Evolutionary conservation across 805 yeast genomes (phyloP).

Genomic region (Starmerella bombi): DNA sequence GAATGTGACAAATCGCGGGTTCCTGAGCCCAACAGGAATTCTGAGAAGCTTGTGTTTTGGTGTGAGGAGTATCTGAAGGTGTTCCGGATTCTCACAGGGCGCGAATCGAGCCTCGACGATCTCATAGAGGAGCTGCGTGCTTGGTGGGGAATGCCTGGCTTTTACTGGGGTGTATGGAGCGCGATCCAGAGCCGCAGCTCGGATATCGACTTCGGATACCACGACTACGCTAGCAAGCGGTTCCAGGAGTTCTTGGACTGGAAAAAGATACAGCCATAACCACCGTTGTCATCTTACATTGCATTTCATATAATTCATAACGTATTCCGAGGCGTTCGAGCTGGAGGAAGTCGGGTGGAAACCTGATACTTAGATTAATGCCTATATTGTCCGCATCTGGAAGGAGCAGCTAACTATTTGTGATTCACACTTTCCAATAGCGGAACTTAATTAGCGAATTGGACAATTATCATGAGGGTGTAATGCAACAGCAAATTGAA

Average conservation of each 20-base stretch:
- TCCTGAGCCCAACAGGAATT: constrained; percentile 37
- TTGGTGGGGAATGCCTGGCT: constrained; percentile 70
- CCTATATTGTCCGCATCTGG: too few relatives aligned
- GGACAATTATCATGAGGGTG: too few relatives aligned
- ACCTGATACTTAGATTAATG: too few relatives aligned
- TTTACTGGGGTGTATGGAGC: constrained; percentile 79
- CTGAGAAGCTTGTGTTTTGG: constrained; percentile 43
- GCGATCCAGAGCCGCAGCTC: constrained; percentile 59
- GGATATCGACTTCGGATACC: constrained; percentile 59
- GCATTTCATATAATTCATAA: too few relatives aligned
- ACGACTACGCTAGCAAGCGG: constrained; percentile 44
- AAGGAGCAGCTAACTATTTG: too few relatives aligned
- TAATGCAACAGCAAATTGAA: too few relatives aligned
- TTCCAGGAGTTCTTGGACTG: constrained; percentile 58
- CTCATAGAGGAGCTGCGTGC: constrained; percentile 44
- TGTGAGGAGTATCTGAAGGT: constrained; percentile 41
- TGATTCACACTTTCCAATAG: too few relatives aligned
- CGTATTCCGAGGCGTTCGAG: too few relatives aligned
- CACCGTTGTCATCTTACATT: too few relatives aligned
- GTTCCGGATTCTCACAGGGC: constrained; percentile 12
- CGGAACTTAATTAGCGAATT: too few relatives aligned
- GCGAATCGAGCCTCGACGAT: constrained; percentile 28
- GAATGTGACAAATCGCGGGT: constrained; percentile 50
- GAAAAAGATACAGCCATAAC: constrained; percentile 33
- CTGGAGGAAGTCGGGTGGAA: too few relatives aligned